These are phyloP conservation scores for Aaosphaeria pasadenensis DNA, from an alignment of 2,329 filamentous ascomycete species.

Conservation along the genomic window DNA sequence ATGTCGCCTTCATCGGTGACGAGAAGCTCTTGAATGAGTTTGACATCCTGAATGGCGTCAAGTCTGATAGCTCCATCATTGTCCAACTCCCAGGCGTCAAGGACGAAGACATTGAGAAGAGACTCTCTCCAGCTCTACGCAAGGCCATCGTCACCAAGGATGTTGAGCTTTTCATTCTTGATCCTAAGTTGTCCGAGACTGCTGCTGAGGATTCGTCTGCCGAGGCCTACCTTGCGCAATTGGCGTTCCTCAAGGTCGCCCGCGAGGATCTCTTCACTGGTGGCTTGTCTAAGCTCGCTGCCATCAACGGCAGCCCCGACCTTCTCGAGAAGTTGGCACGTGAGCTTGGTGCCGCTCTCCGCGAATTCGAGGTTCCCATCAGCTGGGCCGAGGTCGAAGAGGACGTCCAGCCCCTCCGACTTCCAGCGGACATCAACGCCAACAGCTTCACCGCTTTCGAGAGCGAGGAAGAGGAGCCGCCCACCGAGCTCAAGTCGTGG, in stretches of 20 bases:
- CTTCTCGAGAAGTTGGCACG: conserved; percentile 58
- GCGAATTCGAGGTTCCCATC: conserved; percentile 71
- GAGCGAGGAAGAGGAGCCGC: conserved; percentile 69
- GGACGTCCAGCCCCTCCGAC: conserved; percentile 47
- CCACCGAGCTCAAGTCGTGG: conserved; percentile 71
- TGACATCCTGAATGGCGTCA: conserved; percentile 68
- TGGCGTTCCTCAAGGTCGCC: conserved; percentile 79
- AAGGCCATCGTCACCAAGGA: conserved; percentile 69
- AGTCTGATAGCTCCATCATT: conserved; percentile 68
- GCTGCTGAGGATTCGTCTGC: conserved; percentile 62
- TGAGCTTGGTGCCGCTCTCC: conserved; percentile 66
- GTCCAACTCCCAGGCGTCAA: conserved; percentile 77
- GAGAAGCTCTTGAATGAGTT: conserved; percentile 77
- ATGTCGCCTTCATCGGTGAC: conserved; percentile 75
- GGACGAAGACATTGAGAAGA: conserved; percentile 86
- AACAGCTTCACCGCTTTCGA: conserved; percentile 83
- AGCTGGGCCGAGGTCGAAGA: conserved; percentile 75
- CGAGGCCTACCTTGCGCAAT: conserved; percentile 68
- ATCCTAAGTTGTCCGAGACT: conserved; percentile 65
- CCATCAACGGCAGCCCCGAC: conserved; percentile 58
- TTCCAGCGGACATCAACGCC: conserved; percentile 64
- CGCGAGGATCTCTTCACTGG: conserved; percentile 63
- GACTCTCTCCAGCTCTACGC: conserved; percentile 67
- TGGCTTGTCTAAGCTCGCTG: conserved; percentile 64
- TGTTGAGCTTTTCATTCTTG: conserved; percentile 71